Base-by-base conservation (phyloP, 257 asterid species). In the Solanum megistacrolobum region DNA sequence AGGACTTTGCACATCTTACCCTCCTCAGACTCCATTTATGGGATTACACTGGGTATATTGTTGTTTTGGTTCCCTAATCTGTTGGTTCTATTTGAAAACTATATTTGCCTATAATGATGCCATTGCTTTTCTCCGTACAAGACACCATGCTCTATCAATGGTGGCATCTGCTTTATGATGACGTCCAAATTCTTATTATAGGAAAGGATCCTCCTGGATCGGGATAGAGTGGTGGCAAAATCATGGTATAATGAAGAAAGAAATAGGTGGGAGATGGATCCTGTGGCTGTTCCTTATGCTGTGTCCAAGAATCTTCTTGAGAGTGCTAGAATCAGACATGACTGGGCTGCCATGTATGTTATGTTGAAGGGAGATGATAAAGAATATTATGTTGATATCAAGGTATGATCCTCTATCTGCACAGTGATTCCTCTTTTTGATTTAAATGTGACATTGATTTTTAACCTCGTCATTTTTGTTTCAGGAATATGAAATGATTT, bases 301-400 rank as follows among this genome's bases (percentile, higher is more conserved):
- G 91, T 97, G 23, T 93, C 99, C 87, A 92, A 89, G 90, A 95
- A 96, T 91, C 96, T 97, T 88, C 94, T 97, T 89, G 94, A 90
- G 90, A 92, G 92, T 90, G 99, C 99, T 93, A 94, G 96, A 89
- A 93, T 97, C 89, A 96, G 99, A 95, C 99, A 97, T 87, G 99
- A 97, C 89, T 96, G 98, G 98, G 96, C 92, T 86, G 96, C 93
- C 92, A 93, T 96, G 95, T 94, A 93, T 90, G 68, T 97, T 87
- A 91, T 90, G 83, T 94, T 97, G 75, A 97, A 95, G 94, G 99
- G 99, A 85, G 93, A 91, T 88, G 98, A 94, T 90, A 90, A 85
- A 91, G 99, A 97, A 91, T 96, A 94, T 90, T 92, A 90, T 88
- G 95, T 97, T 88, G 96, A 97, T 87, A 85, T 94, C 88, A 95